Evolutionary conservation across 148 eudicot species (phyloP).

Genomic region (Cornus controversa): DNA sequence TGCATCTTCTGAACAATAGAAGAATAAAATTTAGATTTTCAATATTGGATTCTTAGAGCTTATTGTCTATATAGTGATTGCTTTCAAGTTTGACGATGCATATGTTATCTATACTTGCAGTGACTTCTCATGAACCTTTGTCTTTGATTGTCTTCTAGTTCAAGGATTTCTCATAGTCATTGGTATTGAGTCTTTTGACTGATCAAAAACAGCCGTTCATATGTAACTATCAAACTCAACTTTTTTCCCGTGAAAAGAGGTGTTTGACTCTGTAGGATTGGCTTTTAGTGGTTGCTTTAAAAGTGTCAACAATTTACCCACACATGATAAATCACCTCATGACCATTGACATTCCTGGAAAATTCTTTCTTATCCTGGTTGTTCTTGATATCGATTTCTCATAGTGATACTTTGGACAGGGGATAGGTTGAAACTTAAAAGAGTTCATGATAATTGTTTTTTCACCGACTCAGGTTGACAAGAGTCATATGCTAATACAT

Average conservation of each 20-base stretch:
- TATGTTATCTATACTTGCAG: no score
- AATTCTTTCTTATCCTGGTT: no score
- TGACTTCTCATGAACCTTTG: neutral
- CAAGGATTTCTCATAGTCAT: neutral
- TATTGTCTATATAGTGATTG: neutral
- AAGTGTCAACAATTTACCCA: no score
- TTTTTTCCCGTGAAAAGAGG: neutral
- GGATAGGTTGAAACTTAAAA: no score
- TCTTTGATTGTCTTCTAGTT: neutral
- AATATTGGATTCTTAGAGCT: neutral
- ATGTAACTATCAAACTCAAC: neutral
- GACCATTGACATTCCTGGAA: no score
- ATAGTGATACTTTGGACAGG: no score
- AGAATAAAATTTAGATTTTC: neutral
- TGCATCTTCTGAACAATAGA: neutral
- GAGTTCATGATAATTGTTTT: no score
- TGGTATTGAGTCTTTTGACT: neutral
- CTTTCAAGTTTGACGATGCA: neutral
- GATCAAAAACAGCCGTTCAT: neutral
- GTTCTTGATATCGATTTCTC: no score
- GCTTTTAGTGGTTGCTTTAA: neutral
- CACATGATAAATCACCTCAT: no score
- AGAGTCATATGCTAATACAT: no score
- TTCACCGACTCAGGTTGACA: no score
- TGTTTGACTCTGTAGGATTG: neutral